These are phyloP conservation scores for Mrakia hoshinonis DNA, from an alignment of 768 basidiomycete species.

Conservation along the genomic window DNA sequence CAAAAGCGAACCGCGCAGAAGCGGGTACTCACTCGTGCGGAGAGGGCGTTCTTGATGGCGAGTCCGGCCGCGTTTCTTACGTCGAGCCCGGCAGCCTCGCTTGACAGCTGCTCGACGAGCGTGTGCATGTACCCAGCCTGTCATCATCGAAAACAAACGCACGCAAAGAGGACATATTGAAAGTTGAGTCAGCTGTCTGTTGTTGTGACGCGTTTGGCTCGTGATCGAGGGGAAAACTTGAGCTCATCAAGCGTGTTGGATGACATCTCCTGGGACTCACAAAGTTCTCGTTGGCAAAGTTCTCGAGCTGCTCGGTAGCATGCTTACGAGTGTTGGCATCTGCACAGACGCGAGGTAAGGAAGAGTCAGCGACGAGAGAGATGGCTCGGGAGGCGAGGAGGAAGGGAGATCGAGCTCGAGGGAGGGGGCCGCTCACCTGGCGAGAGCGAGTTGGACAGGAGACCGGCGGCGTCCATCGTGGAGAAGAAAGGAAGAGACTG, in stretches of 20 bases:
- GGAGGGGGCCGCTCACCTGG: slow-evolving; percentile 53
- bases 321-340: slow-evolving; percentile 83
- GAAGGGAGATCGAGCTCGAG: no score
- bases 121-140: slow-evolving; percentile 89
- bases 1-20: no score
- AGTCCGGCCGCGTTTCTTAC: slow-evolving; percentile 92
- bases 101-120: slow-evolving; percentile 73
- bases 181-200: slow-evolving; percentile 26
- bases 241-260: no score
- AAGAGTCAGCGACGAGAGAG: background rate
- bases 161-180: no score
- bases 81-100: slow-evolving; percentile 60
- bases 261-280: slow-evolving; percentile 59
- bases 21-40: slow-evolving; percentile 62
- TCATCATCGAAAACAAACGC: slow-evolving; percentile 3
- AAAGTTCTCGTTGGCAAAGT: slow-evolving; percentile 76
- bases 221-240: slow-evolving; percentile 13
- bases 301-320: slow-evolving; percentile 83
- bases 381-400: background rate
- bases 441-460: slow-evolving; percentile 86
- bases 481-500: no score
- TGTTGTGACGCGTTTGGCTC: slow-evolving; percentile 15
- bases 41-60: slow-evolving; percentile 89
- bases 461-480: slow-evolving; percentile 80
- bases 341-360: slow-evolving; percentile 38